Evolutionary conservation across 208 protist genomes (phyloP).

Genomic region (Acanthamoeba lugdunensis): DNA sequence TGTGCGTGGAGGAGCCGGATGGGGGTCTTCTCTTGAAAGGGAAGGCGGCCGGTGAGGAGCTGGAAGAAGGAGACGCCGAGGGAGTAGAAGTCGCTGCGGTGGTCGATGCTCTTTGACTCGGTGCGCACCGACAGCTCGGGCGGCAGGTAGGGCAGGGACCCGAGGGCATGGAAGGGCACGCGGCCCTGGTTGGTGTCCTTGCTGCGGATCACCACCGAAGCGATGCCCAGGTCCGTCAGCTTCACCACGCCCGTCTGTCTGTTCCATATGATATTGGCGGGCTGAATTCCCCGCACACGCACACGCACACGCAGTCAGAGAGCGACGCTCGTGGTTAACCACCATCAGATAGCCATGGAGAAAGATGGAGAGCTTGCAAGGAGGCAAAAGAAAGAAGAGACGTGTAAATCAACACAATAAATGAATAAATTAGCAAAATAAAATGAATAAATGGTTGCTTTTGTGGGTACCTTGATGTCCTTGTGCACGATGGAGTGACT

Average conservation of each 20-base stretch:
- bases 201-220: conserved; percentile 57
- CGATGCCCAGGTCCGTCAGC: conserved; percentile 28
- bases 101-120: conserved; percentile 1
- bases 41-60: conserved; percentile 1
- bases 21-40: conserved; percentile 56
- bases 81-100: conserved; percentile 69
- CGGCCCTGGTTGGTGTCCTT: neutral
- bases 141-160: conserved; percentile 66
- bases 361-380: neutral
- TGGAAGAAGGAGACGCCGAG: conserved; percentile 66
- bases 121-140: conserved; percentile 51
- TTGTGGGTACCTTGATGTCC: conserved; percentile 37
- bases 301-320: neutral
- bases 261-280: conserved; percentile 51
- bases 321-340: neutral
- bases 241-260: conserved; percentile 32
- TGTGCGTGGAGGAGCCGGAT: conserved; percentile 59
- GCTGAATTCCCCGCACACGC: neutral
- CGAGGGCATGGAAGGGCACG: conserved; percentile 14
- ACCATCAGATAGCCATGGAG: too few species aligned
- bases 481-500: conserved; percentile 56
- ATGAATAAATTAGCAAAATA: neutral
- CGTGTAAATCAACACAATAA: neutral
- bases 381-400: too few species aligned
- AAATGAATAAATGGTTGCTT: neutral